A percentile compares a stretch with the other conserved stretches of the same genome.
Evolutionary conservation across 1,139 yeast species (phyloP).

Genomic region (Debaryomyces udenii): DNA sequence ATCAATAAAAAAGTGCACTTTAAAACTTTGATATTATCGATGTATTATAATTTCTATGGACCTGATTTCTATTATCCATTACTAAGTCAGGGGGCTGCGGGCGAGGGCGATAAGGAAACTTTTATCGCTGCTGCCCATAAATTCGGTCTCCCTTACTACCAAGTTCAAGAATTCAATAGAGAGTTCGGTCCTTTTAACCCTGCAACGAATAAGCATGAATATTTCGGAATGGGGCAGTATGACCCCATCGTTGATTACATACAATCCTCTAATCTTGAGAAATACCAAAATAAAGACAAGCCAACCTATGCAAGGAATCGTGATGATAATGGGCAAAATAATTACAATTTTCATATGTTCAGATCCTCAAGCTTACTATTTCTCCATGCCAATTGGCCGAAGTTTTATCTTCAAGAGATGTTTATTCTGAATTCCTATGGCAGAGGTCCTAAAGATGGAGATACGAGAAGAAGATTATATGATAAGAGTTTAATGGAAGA

Average conservation of each 20-base stretch:
- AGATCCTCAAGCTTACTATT: slow-evolving; percentile 34
- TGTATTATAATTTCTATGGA: slow-evolving; percentile 60
- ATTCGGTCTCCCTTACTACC: slow-evolving; percentile 53
- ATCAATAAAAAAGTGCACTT: slow-evolving; percentile 55
- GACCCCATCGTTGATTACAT: slow-evolving; percentile 39
- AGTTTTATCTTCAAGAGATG: slow-evolving; percentile 28
- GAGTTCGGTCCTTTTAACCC: slow-evolving; percentile 37
- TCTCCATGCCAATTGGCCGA: slow-evolving; percentile 46
- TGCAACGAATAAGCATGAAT: slow-evolving; percentile 26
- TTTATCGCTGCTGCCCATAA: slow-evolving; percentile 62
- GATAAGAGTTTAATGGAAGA: slow-evolving; percentile 29
- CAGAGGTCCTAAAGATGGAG: slow-evolving; percentile 29
- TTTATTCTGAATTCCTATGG: slow-evolving; percentile 29
- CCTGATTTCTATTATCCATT: slow-evolving; percentile 56
- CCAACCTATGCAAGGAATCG: slow-evolving; percentile 26
- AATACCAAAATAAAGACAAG: slow-evolving; percentile 19
- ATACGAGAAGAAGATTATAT: slow-evolving; percentile 33
- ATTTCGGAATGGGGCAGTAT: slow-evolving; percentile 43
- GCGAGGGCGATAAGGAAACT: slow-evolving; percentile 68
- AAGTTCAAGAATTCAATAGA: slow-evolving; percentile 47
- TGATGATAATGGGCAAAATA: slow-evolving; percentile 24
- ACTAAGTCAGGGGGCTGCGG: slow-evolving; percentile 60
- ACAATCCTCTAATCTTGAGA: slow-evolving; percentile 22
- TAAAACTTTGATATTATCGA: slow-evolving; percentile 50
- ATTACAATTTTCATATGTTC: slow-evolving; percentile 35